Base-by-base conservation (phyloP, 1,139 yeast species). In the Blastobotrys illinoisensis region DNA sequence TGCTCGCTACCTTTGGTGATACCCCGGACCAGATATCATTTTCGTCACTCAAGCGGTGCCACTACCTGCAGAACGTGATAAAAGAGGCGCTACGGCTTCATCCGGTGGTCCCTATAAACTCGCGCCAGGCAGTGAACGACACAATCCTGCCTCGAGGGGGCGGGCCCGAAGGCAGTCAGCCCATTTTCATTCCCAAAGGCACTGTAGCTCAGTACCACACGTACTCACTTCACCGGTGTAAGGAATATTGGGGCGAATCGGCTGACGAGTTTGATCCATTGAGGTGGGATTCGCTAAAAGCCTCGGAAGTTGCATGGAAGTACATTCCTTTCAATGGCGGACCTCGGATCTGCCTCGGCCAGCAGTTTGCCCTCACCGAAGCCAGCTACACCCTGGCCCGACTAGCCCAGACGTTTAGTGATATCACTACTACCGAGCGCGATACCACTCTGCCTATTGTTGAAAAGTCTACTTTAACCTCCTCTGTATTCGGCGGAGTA, bases 261-360 rank as follows among this genome's bases (percentile, higher is more conserved):
- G 75, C 81, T 9, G 58, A 62, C 1, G 77, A 64, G 44, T 81
- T 78, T 66, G 69, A 71, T 47, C 85, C 85, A 5, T 83, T 79
- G 60, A 71, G 84, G 60, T 80, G 83, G 83, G 58, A 49, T 5
- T 58, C 56, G 32, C 54, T 56, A 16, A 57, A 50, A 47, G 57
- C 59, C 13, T 65, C 56, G 55, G 61, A 32, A 9, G 3, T 48
- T 16, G 28, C 54, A 14, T 80, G 83, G 83, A 79, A 77, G 13
- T 80, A 70, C 64, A 64, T 80, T 24, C 83, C 83, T 5, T 80
- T 79, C 70, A 80, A 80, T 60, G 85, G 84, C 50, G 85, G 85
- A 5, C 85, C 85, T 28, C 71, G 85, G 55, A 80, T 80, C 54
- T 81, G 85, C 62, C 69, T 80, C 51, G 85, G 85, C 16, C 84